Conservation (phyloP, 495 filamentous ascomycete genomes). For the Xylaria telfairii region DNA sequence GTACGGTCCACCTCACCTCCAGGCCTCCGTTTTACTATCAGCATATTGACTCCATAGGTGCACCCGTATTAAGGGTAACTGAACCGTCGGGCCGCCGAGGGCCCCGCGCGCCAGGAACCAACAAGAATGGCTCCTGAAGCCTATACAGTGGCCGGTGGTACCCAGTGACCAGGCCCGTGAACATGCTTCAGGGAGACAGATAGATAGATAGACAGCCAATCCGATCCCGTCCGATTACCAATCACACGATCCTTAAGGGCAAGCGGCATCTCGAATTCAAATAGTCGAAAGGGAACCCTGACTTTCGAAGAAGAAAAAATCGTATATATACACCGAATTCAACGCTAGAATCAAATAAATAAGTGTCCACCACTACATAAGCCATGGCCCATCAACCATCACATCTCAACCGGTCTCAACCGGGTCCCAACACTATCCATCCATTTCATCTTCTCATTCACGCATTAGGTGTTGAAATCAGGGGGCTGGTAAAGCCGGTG, state of each 20-base stretch:
- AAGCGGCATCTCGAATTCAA: neutral
- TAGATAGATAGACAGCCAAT: neutral
- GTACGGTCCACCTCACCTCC: too few relatives aligned
- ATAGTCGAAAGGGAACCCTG: neutral
- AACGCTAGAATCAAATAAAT: neutral
- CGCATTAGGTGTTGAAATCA: too few relatives aligned
- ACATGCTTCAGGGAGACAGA: neutral
- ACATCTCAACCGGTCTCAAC: slow-evolving; percentile 10
- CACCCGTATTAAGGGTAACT: neutral
- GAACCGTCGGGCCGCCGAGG: slow-evolving; percentile 2
- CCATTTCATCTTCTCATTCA: neutral
- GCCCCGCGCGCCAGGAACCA: neutral
- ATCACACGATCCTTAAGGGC: neutral
- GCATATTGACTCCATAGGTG: neutral
- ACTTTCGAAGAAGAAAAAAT: slow-evolving; percentile 3
- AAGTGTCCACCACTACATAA: slow-evolving; percentile 6
- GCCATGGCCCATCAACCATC: slow-evolving; percentile 11
- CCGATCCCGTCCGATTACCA: too few relatives aligned
- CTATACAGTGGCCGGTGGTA: neutral
- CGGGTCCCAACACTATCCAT: slow-evolving; percentile 2
- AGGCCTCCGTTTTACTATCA: neutral
- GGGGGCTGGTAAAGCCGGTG: too few relatives aligned
- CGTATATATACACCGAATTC: slow-evolving; percentile 6
- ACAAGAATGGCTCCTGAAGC: neutral
- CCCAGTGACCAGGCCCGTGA: neutral